phyloP scores from a whole-genome alignment of 805 yeast genomes.

The Candida nonsorbophila region DNA sequence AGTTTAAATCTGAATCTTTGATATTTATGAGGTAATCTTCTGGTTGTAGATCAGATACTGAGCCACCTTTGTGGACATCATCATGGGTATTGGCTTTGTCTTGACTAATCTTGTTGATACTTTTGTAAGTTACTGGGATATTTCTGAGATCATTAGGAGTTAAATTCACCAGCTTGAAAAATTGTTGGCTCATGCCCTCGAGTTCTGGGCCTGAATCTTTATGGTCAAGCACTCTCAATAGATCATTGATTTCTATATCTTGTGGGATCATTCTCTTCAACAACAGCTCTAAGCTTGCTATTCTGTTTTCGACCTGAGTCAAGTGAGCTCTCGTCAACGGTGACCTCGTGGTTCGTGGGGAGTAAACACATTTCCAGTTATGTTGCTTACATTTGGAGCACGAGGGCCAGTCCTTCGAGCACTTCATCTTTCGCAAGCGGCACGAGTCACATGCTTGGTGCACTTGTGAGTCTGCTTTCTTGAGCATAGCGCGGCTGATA shows the following conservation, averaged over 20 bases:
- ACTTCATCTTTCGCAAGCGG: conserved; percentile 69
- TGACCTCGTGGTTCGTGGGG: conserved; percentile 72
- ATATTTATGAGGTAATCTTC: conserved; percentile 15
- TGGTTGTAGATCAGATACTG: conserved; percentile 10
- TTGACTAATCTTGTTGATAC: conserved; percentile 11
- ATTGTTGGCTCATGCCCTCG: conserved; percentile 4
- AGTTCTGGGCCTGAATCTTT: conserved; percentile 2
- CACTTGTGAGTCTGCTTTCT: no score
- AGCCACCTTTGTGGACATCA: conserved; percentile 1
- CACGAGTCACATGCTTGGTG: conserved; percentile 87
- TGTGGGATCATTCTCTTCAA: conserved; percentile 29
- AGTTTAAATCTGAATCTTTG: conserved; percentile 13
- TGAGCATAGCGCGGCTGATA: no score
- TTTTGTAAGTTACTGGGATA: conserved; percentile 12
- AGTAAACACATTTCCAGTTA: conserved; percentile 72
- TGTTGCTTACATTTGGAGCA: conserved; percentile 73
- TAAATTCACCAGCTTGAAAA: conserved; percentile 11
- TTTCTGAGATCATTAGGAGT: conserved; percentile 12
- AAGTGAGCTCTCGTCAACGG: conserved; percentile 80
- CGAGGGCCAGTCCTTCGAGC: conserved; percentile 73
- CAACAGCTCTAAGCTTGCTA: conserved; percentile 25
- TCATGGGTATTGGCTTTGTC: conserved; percentile 7
- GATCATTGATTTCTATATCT: conserved; percentile 16
- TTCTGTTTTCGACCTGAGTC: conserved; percentile 64
- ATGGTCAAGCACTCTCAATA: conserved; percentile 9